Evolutionary conservation across 2,329 filamentous ascomycete species (phyloP), one percentile per base, ranked within the genome.

Genomic region (Leptographium flavum): DNA sequence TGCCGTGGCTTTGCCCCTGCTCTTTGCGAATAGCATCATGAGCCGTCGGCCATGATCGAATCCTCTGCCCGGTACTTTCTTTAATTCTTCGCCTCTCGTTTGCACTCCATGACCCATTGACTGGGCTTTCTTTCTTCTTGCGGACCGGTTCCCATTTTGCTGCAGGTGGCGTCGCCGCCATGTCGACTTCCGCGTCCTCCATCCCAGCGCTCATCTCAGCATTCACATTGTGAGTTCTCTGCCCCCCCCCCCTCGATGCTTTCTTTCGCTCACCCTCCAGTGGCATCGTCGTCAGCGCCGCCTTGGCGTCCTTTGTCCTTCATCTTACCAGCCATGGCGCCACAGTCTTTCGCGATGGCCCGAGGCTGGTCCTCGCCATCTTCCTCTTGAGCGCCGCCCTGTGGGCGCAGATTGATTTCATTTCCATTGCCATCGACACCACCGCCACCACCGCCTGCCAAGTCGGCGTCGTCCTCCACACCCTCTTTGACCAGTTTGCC

Each of bases 301-400:
- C 72, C 27, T 64, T 66, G 42, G 63, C 63, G 38, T 64, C 66
- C 42, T 59, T 68, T 51, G 60, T 70, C 57, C 61, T 71, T 53
- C 62, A 66, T 49, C 52, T 62, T 51, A 69, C 62, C 55, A 66
- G 67, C 52, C 63, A 71, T 63, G 63, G 66, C 56, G 64, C 64
- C 48, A 59, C 67, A 35, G 58, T 74, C 48, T 65, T 73, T 56
- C 66, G 69, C 59, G 71, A 76, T 62, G 70, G 71, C 63, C 67
- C 69, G 72, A 76, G 74, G 73, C 74, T 78, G 73, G 73, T 68
- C 72, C 73, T 78, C 71, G 61, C 69, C 55, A 58, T 63, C 52
- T 76, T 76, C 57, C 65, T 76, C 54, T 49, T 66, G 23, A 63
- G 66, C 47, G 63, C 70, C 27, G 65, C 66, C 51, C 61, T 73